Base-by-base conservation (phyloP, 768 basidiomycete genomes). In the Pleurotus salmoneostramineus region DNA sequence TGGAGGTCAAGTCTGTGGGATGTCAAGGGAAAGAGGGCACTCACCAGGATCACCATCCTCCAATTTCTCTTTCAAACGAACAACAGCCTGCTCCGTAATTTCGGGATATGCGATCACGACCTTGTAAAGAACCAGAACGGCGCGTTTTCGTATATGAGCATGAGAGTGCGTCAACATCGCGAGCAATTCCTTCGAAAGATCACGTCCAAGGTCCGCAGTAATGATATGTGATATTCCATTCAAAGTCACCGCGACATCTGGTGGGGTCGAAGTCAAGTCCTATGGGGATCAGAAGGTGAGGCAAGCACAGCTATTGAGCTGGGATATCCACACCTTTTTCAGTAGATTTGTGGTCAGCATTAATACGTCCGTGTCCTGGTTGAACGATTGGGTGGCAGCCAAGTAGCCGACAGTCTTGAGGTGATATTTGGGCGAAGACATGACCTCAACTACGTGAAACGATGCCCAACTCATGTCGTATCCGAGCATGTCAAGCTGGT, bases 391-490 rank as follows among this genome's bases (percentile, higher is more conserved):
- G 43, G 84, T 72, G 3, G 97, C 95, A 1, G 91, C 97, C 21
- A 99, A 88, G 72, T 99, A 98, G 10, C 97, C 97, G 50, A 98
- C 88, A 31, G 84, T 87, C 78, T 99, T 99, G 63, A 98, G 80
- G 72, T 98, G 95, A 63, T 88, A 83, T 68, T 88, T 88, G 3
- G 89, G 77, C 3, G 94, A 95, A 37, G 94, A 94, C 97, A 99
- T 99, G 70, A 96, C 94, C 68, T 99, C 97, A 5, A 98, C 88
- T 55, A 99, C 90, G 70, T 96, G 87, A 66, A 99, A 99, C 6
- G 97, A 92, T 46, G 95, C 95, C 86, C 94, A 97, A 58, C 84
- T 84, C 86, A 91, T 97, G 74, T 90, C 94, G 68, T 89, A 94
- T 55, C 88, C 97, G 54, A 99, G 74, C 97, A 99, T 98, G 69